Conservation (phyloP, 163 green algal genomes). For the Chlamydomonas reinhardtii region DNA sequence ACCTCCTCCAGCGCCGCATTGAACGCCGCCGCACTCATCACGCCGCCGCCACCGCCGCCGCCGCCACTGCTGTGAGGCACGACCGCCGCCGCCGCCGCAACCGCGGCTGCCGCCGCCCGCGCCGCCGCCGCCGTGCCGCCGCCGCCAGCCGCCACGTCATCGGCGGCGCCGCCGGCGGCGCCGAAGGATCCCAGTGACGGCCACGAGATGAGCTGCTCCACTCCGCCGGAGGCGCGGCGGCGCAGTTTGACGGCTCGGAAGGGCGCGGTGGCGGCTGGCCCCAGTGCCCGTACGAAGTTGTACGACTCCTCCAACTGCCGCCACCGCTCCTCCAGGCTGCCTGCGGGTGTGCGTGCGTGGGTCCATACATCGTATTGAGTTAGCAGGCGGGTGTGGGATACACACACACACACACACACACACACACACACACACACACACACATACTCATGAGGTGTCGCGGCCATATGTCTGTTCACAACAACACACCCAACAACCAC, state of each 20-base stretch:
- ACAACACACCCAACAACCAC: no score
- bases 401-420: no score
- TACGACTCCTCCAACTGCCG: conserved; percentile 74
- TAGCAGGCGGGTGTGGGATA: no score
- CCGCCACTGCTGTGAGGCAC: neutral
- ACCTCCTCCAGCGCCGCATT: neutral
- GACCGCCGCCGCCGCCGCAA: no score
- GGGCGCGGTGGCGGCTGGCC: conserved; percentile 15
- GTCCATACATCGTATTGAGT: no score
- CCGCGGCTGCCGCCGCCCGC: neutral
- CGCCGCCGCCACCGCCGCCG: neutral
- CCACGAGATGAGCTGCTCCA: conserved; percentile 36
- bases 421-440: no score
- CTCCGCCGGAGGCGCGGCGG: neutral
- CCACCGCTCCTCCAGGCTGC: conserved; percentile 72
- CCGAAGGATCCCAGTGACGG: conserved; percentile 12
- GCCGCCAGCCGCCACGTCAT: neutral
- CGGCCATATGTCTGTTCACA: no score
- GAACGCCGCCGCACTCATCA: neutral
- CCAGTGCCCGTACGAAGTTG: conserved; percentile 34
- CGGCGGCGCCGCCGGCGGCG: neutral
- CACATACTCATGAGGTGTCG: no score
- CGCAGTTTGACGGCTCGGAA: conserved; percentile 61
- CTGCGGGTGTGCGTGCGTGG: conserved; percentile 30
- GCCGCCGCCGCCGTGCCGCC: neutral